These are phyloP conservation scores for Monosporascus sp. DNA, from an alignment of 2,329 filamentous ascomycete genomes.

Conservation along the genomic window DNA sequence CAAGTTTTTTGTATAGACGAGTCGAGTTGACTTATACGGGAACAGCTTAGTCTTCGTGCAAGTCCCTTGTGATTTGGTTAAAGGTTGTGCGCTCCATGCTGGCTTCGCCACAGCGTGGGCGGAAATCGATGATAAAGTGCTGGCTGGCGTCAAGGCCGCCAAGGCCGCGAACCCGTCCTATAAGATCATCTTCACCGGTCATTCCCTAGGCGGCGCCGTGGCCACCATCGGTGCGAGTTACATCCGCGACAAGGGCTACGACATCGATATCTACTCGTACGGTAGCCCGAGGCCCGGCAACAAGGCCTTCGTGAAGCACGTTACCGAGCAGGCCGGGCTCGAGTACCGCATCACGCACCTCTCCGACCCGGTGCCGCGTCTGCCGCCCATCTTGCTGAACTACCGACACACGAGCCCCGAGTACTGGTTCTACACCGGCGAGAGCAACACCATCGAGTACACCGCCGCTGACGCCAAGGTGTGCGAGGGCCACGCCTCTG, in stretches of 20 bases:
- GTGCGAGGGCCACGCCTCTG: conserved; percentile 45
- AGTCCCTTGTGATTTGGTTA: conserved; percentile 31
- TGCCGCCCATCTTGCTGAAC: conserved; percentile 56
- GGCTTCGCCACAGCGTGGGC: conserved; percentile 59
- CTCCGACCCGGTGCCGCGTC: conserved; percentile 62
- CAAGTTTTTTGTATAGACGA: not conserved
- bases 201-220: conserved; percentile 64
- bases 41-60: conserved; percentile 36
- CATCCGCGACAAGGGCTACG: conserved; percentile 43
- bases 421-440: conserved; percentile 53
- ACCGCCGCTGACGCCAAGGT: conserved; percentile 35
- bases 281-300: conserved; percentile 65
- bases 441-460: conserved; percentile 30
- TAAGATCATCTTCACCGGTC: conserved; percentile 56
- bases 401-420: conserved; percentile 67
- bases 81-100: conserved; percentile 46
- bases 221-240: conserved; percentile 55
- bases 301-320: conserved; percentile 45
- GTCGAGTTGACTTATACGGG: conserved; percentile 1
- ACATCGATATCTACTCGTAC: conserved; percentile 59
- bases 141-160: conserved; percentile 40
- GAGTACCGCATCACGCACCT: conserved; percentile 64
- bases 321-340: conserved; percentile 46
- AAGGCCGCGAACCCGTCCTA: conserved; percentile 44
- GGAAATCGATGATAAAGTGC: conserved; percentile 41